Evolutionary conservation across 106 monocot species (phyloP), one percentile per base, ranked within the genome.

Genomic region (Gastrodia elata): DNA sequence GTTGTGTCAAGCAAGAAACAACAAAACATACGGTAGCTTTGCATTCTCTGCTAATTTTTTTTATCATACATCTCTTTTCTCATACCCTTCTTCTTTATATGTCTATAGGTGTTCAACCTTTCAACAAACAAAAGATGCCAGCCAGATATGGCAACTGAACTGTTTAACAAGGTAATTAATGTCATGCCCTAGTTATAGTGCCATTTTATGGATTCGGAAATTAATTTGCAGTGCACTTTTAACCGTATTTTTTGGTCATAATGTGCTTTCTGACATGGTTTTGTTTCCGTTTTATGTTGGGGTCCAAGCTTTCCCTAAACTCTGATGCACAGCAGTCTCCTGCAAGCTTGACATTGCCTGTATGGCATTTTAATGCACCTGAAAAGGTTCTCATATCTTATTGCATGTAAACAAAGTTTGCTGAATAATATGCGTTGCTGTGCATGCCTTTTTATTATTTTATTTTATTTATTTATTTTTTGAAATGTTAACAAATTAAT

Each of bases 141-240:
- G 22, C 74, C 68, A 35, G 74, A 74, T 69, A 52, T 68, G 40
- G 74, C 80, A 33, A 74, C 46, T n/a, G 80, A 80, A 70, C 74
- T 80, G 56, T 80, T 80, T 42, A 74, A 74, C 74, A 80, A 80
- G 80, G 80, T 79, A 43, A 27, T 27, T 36, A 49, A 49, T 73
- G 20, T n/a, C 52, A 52, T 52, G 2, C 52, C 22, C 5, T 52
- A 4, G 44, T 44, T 44, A 0, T 7, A 44, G 44, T 44, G 11
- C 44, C 48, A 49, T 20, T 49, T n/a, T 49, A 49, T 20, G 48
- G 15, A 52, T 8, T 22, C 20, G 4, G 48, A 52, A 22, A 52
- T 52, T 22, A 52, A 6, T 52, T 52, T 22, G 22, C n/a, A 22
- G 22, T 52, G 5, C 22, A 22, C 52, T 52, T 52, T 52, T 52